Evolutionary conservation across 2,329 filamentous ascomycete genomes (phyloP).

Genomic region (Paraphoma chrysanthemicola): DNA sequence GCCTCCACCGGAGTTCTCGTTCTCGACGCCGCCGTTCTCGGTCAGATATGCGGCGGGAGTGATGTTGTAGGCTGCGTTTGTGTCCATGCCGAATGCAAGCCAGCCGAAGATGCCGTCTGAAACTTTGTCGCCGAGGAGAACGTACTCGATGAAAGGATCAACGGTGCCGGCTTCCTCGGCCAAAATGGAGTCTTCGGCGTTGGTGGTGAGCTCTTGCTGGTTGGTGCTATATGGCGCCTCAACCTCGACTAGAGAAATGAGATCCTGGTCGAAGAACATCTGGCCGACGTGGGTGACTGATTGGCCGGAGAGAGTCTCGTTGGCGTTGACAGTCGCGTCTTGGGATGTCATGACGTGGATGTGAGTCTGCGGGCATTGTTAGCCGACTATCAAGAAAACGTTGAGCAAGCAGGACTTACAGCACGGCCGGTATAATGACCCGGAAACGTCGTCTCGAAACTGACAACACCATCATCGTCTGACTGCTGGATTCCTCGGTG

Average conservation of each 20-base stretch:
- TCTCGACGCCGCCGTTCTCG: constrained; percentile 37
- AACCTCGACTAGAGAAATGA: constrained; percentile 60
- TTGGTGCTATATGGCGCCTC: constrained; percentile 53
- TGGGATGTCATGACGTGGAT: constrained; percentile 48
- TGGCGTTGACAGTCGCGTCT: constrained; percentile 48
- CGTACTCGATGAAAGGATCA: constrained; percentile 66
- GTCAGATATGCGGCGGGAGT: constrained; percentile 35
- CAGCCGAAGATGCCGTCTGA: constrained; percentile 43
- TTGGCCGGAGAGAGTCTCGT: constrained; percentile 59
- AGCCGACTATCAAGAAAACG: neutral
- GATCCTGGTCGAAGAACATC: constrained; percentile 68
- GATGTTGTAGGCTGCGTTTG: constrained; percentile 30
- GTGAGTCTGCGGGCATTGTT: constrained; percentile 31
- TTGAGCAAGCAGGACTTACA: neutral
- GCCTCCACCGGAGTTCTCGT: constrained; percentile 26
- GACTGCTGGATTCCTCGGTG: constrained; percentile 58
- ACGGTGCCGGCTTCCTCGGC: constrained; percentile 55
- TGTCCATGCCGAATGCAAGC: constrained; percentile 43
- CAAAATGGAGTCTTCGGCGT: constrained; percentile 60
- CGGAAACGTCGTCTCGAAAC: constrained; percentile 58
- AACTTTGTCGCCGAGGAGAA: constrained; percentile 60
- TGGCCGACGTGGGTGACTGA: constrained; percentile 67
- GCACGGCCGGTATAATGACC: constrained; percentile 45
- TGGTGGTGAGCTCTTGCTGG: constrained; percentile 55
- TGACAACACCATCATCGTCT: constrained; percentile 56